phyloP scores from a whole-genome alignment of 805 yeast species.

The Kuraishia ogatae region DNA sequence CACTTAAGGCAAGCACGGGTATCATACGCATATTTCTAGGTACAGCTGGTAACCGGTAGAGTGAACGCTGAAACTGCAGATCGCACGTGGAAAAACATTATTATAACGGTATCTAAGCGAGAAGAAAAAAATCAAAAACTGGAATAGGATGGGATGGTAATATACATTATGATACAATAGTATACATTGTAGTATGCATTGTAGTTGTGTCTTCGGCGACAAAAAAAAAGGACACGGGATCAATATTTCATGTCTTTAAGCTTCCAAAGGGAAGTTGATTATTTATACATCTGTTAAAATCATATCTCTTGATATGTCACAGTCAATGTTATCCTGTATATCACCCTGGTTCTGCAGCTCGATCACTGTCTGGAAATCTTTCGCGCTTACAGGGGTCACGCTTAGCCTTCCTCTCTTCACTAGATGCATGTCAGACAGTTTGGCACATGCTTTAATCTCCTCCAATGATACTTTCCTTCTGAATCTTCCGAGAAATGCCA shows the following conservation, averaged over 20 bases:
- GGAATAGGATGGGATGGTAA: no score
- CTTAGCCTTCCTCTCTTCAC: slow-evolving; percentile 42
- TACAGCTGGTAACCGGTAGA: no score
- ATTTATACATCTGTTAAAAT: not conserved
- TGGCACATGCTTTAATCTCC: slow-evolving; percentile 25
- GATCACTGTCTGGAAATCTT: slow-evolving; percentile 31
- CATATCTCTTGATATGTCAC: slow-evolving; percentile 10
- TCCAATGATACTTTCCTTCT: slow-evolving; percentile 30
- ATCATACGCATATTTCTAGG: no score
- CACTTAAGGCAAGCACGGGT: no score
- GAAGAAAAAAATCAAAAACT: no score
- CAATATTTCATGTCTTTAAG: not conserved
- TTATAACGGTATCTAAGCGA: no score
- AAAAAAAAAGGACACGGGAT: no score
- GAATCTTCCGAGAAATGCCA: slow-evolving; percentile 32
- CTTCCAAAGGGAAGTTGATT: not conserved
- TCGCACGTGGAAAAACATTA: no score
- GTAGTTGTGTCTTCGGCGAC: no score
- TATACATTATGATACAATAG: no score
- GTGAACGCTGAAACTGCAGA: no score
- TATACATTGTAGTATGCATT: no score
- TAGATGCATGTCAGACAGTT: slow-evolving; percentile 31
- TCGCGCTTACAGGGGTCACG: slow-evolving; percentile 37
- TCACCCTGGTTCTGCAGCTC: slow-evolving; percentile 22
- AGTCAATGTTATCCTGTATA: slow-evolving; percentile 23